phyloP scores from a whole-genome alignment of 2,329 filamentous ascomycete species.

The Fusarium verrucosum region DNA sequence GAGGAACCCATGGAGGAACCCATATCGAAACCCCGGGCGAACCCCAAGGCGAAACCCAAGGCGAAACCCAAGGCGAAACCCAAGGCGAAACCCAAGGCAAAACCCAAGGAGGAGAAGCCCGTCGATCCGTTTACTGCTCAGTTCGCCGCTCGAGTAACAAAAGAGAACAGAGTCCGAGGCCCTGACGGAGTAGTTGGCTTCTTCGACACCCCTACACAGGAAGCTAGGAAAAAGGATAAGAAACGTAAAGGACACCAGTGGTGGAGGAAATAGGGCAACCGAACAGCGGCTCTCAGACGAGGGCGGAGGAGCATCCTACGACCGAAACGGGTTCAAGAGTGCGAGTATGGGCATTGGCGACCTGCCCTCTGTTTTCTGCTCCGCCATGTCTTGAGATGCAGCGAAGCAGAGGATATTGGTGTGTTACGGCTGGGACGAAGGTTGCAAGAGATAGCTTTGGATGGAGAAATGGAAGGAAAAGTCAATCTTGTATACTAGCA shows the following conservation, averaged over 20 bases:
- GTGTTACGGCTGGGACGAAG: neutral
- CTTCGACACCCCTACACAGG: slow-evolving; percentile 5
- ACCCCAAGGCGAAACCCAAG: no score
- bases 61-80: no score
- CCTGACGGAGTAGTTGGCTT: neutral
- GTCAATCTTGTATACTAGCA: slow-evolving; percentile 9
- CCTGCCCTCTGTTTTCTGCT: neutral
- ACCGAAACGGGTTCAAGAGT: neutral
- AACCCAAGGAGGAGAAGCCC: neutral
- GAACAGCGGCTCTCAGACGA: neutral
- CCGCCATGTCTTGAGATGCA: neutral
- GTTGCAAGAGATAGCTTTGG: neutral
- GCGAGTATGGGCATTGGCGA: no score
- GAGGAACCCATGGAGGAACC: no score
- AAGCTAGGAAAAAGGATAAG: neutral
- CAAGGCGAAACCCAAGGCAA: no score
- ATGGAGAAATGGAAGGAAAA: neutral
- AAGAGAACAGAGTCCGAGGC: neutral
- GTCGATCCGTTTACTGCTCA: slow-evolving; percentile 6
- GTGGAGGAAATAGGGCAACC: no score
- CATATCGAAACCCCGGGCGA: no score
- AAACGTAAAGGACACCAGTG: no score
- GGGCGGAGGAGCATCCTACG: neutral
- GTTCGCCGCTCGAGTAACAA: slow-evolving; percentile 8
- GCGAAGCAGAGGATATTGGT: neutral